Conservation (phyloP, 805 yeast species). For the Candida berthetii region DNA sequence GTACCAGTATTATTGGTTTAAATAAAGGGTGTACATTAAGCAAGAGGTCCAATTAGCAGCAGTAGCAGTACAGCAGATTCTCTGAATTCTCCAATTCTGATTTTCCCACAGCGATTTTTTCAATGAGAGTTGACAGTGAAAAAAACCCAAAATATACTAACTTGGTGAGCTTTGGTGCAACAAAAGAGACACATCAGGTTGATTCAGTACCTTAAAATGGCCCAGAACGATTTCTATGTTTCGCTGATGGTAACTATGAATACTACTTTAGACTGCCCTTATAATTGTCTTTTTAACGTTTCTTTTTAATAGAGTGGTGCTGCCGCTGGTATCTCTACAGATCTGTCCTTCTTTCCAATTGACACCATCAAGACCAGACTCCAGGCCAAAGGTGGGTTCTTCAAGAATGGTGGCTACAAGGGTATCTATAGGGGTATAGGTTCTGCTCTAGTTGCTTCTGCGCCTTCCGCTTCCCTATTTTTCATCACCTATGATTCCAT, state of each 20-base stretch:
- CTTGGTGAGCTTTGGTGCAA: too few relatives aligned
- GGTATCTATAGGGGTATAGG: constrained; percentile 93
- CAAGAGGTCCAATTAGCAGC: too few relatives aligned
- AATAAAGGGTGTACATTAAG: too few relatives aligned
- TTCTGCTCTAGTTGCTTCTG: constrained; percentile 89
- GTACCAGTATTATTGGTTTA: too few relatives aligned
- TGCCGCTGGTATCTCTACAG: constrained; percentile 95
- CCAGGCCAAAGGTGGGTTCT: constrained; percentile 94
- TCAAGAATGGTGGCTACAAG: constrained; percentile 84
- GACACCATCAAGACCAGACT: constrained; percentile 92
- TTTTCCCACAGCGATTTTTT: too few relatives aligned
- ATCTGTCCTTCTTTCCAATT: constrained; percentile 90
- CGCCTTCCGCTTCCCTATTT: constrained; percentile 79
- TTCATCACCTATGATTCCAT: constrained; percentile 80
- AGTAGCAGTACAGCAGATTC: too few relatives aligned
- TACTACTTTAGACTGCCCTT: too few relatives aligned
- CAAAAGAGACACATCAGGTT: too few relatives aligned
- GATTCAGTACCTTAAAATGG: neutral
- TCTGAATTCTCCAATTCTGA: too few relatives aligned
- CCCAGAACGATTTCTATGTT: constrained; percentile 1
- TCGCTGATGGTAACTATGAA: neutral
- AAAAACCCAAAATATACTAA: too few relatives aligned
- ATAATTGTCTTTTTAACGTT: neutral
- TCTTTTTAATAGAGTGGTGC: constrained; percentile 58
- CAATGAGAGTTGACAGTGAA: too few relatives aligned